Conservation (phyloP, 148 eudicot species). For the Amaranthus cruentus region DNA sequence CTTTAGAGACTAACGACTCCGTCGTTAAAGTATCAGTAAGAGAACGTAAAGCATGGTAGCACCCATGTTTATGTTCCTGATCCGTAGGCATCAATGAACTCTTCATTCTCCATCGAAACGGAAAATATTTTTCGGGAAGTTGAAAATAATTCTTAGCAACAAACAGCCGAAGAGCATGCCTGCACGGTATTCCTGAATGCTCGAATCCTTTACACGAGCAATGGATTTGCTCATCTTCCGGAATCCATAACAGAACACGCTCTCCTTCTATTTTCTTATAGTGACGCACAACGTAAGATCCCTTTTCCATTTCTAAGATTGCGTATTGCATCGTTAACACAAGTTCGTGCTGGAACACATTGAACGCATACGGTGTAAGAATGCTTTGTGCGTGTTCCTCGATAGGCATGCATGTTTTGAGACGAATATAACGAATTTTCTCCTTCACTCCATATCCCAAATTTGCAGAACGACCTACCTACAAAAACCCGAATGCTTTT, state of each 20-base stretch:
- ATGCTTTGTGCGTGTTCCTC: constrained; percentile 61
- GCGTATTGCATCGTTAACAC: constrained; percentile 53
- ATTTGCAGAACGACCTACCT: constrained; percentile 40
- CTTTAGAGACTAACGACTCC: constrained; percentile 49
- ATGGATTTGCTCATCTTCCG: constrained; percentile 58
- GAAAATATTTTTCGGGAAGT: constrained; percentile 55
- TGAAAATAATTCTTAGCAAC: constrained; percentile 59
- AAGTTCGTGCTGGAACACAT: constrained; percentile 43
- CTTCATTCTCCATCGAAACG: constrained; percentile 53
- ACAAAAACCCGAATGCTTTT: constrained; percentile 17
- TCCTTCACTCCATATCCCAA: constrained; percentile 25
- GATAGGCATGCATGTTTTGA: constrained; percentile 51
- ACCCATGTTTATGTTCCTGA: constrained; percentile 34
- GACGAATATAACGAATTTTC: constrained; percentile 31
- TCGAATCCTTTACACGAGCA: constrained; percentile 72
- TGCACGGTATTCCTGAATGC: constrained; percentile 57
- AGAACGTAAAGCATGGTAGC: constrained; percentile 42
- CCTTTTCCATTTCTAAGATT: constrained; percentile 47
- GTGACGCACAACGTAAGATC: constrained; percentile 54
- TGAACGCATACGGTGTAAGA: constrained; percentile 58
- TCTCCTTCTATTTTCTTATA: constrained; percentile 61
- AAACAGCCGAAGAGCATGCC: constrained; percentile 58
- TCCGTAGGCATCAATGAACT: constrained; percentile 37
- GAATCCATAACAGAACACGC: constrained; percentile 52
- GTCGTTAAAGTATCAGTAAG: constrained; percentile 37